These are phyloP conservation scores for Coemansia javaensis DNA, from an alignment of 192 early-diverging fungal genomes.

Conservation along the genomic window DNA sequence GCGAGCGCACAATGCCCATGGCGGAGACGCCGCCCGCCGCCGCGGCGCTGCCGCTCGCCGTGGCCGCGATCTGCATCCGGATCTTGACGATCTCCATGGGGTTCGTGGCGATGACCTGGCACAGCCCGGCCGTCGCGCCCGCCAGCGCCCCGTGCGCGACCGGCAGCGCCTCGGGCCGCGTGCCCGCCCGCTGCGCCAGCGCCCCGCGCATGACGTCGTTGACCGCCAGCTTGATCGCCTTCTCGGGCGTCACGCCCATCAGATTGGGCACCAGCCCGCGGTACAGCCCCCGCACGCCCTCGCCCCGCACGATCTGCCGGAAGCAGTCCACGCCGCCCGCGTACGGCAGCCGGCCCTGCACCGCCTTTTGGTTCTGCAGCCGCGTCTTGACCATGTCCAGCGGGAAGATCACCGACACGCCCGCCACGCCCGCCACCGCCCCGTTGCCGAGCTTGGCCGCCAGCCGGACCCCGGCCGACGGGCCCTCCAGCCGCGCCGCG, in stretches of 20 bases:
- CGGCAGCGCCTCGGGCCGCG: conserved; percentile 44
- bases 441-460: conserved; percentile 55
- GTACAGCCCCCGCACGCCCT: conserved; percentile 88
- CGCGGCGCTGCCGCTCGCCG: conserved; percentile 30
- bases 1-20: conserved; percentile 72
- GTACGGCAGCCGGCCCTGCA: conserved; percentile 54
- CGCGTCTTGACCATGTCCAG: conserved; percentile 71
- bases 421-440: conserved; percentile 58
- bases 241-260: conserved; percentile 91
- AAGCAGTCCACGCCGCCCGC: conserved; percentile 67
- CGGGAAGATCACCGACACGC: conserved; percentile 59
- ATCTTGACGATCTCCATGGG: conserved; percentile 96
- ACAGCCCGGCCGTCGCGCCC: conserved; percentile 89
- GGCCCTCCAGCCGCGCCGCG: not conserved
- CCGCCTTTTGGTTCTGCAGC: conserved; percentile 58
- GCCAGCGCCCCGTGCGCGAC: conserved; percentile 73
- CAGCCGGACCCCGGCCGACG: conserved; percentile 8
- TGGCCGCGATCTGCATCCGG: conserved; percentile 76
- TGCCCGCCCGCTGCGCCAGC: conserved; percentile 54
- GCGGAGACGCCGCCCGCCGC: conserved; percentile 51
- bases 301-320: conserved; percentile 75
- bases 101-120: conserved; percentile 85
- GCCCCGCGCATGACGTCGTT: conserved; percentile 62
- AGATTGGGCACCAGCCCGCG: conserved; percentile 89
- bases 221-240: conserved; percentile 67